Evolutionary conservation across 2,329 filamentous ascomycete genomes (phyloP).

Genomic region (Aspergillus sp.): DNA sequence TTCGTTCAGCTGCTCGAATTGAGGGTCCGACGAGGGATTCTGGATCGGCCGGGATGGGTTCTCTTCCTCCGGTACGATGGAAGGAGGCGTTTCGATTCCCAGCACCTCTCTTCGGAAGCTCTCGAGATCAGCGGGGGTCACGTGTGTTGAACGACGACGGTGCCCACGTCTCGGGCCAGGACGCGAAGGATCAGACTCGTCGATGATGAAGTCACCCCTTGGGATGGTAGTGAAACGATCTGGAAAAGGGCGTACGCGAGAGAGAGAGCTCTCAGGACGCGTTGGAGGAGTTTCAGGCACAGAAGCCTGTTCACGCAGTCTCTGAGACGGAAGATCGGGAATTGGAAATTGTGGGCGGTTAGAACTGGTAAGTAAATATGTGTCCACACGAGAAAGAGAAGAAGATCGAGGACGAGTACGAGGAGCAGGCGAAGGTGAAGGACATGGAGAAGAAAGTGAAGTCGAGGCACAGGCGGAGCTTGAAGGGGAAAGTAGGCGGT

Average conservation of each 20-base stretch:
- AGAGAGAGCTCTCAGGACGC: background rate
- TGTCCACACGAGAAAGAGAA: background rate
- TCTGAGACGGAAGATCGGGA: background rate
- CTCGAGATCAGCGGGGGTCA: constrained; percentile 31
- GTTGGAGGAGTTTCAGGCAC: background rate
- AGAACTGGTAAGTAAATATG: background rate
- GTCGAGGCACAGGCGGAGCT: background rate
- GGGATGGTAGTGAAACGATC: constrained; percentile 5
- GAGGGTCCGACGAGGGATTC: constrained; percentile 18
- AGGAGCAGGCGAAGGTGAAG: background rate
- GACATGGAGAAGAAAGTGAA: background rate
- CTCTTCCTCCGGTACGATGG: constrained; percentile 24
- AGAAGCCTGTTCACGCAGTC: background rate
- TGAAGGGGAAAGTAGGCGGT: constrained; percentile 16
- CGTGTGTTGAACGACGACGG: constrained; percentile 36
- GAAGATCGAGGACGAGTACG: background rate
- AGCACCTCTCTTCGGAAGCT: constrained; percentile 31
- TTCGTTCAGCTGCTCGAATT: constrained; percentile 28
- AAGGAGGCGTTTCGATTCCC: constrained; percentile 18
- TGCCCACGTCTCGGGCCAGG: constrained; percentile 30
- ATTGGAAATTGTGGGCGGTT: background rate
- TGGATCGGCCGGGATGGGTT: constrained; percentile 13
- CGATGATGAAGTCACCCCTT: constrained; percentile 20
- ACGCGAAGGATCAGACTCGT: constrained; percentile 18
- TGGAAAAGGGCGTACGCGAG: background rate